Base-by-base conservation (phyloP, 164 flowering plant genomes). In the Vitis riparia region DNA sequence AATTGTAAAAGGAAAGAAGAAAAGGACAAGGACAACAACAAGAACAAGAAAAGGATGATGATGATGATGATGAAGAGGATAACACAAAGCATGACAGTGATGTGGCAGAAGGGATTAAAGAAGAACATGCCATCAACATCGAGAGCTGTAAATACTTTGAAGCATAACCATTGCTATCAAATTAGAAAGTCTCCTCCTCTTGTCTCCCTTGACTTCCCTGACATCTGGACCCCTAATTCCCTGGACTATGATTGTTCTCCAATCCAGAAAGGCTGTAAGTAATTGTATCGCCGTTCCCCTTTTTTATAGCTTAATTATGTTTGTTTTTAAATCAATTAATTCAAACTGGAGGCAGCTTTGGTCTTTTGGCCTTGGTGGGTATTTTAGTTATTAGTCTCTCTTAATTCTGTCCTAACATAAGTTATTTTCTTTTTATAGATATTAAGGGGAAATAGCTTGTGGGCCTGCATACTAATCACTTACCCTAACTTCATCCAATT, bases 161-260 rank as follows among this genome's bases (percentile, higher is more conserved):
- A 55, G 49, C 55, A 60, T 48, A 13, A n/a, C 13, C 30, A 50
- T 49, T 30, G 71, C 66, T 52, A 47, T 48, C 76, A 59, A 68
- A 66, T 78, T 30, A 29, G 76, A 30, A 64, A 75, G 76, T 81
- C 85, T 44, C 85, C 82, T 10, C 60, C 83, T 16, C 78, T 85
- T 37, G 66, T 77, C 14, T 82, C 83, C 44, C 75, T 81, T 9
- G 91, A 87, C 69, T 67, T 83, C 19, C 88, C 91, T 5, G 89
- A 85, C 13, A 62, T 70, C n/a, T 87, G 91, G 91, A 50, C 51
- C 58, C 71, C 78, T n/a, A 55, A 44, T 55, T 68, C 74, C 11
- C 7, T 72, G 19, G 66, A 51, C 3, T 60, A 23, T 17, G n/a
- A 51, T 70, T 61, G 65, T 50, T 67, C 65, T 5, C 32, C 73